These are phyloP conservation scores for Rickenella mellea DNA, from an alignment of 768 basidiomycete genomes.

Conservation along the genomic window DNA sequence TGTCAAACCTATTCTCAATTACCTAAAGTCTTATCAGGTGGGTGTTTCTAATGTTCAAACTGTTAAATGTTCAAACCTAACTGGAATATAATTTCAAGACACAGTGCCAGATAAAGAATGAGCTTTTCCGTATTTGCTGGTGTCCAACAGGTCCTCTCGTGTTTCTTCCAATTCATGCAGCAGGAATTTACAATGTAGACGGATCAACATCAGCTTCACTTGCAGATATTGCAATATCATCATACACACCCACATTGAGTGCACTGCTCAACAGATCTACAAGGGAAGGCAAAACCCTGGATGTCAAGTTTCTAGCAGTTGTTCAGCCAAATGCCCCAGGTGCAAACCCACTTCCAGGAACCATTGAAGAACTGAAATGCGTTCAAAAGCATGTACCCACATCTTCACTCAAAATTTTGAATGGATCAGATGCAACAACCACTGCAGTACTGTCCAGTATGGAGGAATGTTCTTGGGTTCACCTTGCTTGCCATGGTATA, in stretches of 20 bases:
- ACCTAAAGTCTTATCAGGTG: slow-evolving; percentile 5
- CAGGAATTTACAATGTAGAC: slow-evolving; percentile 15
- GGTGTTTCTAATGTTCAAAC: too few species aligned
- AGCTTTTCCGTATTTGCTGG: slow-evolving; percentile 18
- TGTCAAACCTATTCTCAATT: slow-evolving; percentile 2
- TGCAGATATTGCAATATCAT: slow-evolving; percentile 18
- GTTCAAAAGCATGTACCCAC: neutral
- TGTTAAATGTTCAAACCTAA: neutral
- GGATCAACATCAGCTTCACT: slow-evolving; percentile 3
- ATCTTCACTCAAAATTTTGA: neutral
- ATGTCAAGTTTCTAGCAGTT: slow-evolving; percentile 7
- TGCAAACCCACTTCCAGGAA: slow-evolving; percentile 7
- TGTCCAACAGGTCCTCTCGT: slow-evolving; percentile 22
- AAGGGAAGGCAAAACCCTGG: neutral
- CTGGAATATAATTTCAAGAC: neutral
- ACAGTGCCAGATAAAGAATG: neutral
- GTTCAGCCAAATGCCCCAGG: slow-evolving; percentile 12
- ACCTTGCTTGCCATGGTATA: slow-evolving; percentile 22
- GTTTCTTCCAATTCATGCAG: slow-evolving; percentile 22
- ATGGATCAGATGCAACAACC: neutral
- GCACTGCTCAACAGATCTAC: slow-evolving; percentile 12
- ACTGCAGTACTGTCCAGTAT: neutral
- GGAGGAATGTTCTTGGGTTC: slow-evolving; percentile 13
- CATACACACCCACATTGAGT: slow-evolving; percentile 22
- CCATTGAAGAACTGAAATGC: slow-evolving; percentile 3